Conservation (phyloP, 2,329 filamentous ascomycete species). For the Didymella keratinophila region DNA sequence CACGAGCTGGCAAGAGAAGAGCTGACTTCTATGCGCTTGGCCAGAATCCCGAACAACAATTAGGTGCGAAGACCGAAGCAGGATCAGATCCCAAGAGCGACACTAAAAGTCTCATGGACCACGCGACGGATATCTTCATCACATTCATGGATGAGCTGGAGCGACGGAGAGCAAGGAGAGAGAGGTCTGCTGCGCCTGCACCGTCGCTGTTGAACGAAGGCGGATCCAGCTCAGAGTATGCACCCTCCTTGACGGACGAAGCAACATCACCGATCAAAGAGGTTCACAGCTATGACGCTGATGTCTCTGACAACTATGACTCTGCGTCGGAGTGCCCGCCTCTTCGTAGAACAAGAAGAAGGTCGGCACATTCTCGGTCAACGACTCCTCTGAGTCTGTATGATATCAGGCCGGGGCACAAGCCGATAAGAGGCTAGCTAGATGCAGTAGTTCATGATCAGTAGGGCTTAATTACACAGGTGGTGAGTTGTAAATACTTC, state of each 20-base stretch:
- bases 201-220: background rate
- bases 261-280: background rate
- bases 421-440: background rate
- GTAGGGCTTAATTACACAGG: too few relatives aligned
- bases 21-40: background rate
- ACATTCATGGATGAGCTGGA: background rate
- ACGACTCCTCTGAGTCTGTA: background rate
- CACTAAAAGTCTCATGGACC: background rate
- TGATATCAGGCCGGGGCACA: background rate
- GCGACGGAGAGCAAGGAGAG: background rate
- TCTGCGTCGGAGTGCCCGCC: background rate
- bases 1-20: background rate
- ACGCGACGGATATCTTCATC: too few relatives aligned
- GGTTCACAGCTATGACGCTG: background rate
- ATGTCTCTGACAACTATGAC: background rate
- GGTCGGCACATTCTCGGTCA: background rate
- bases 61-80: background rate
- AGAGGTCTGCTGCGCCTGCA: background rate
- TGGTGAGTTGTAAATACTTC: too few relatives aligned
- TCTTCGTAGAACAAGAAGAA: background rate
- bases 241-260: background rate
- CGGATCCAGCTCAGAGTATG: background rate
- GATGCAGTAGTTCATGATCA: background rate
- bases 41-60: background rate
- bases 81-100: background rate